Base-by-base conservation (phyloP, 768 basidiomycete species). In the Tulasnella sp. region DNA sequence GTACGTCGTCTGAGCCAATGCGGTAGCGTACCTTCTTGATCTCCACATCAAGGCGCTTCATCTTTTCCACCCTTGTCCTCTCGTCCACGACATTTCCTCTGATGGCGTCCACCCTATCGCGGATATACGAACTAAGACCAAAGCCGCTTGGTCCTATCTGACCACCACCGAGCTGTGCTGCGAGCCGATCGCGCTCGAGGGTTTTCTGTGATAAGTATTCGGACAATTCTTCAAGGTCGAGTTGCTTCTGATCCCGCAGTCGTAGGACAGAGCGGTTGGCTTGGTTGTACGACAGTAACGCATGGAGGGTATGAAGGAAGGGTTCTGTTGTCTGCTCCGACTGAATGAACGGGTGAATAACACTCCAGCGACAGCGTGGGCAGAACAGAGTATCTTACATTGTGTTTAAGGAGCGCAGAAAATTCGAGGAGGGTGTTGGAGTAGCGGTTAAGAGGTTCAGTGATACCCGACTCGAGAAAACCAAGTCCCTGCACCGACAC, bases 391-490 rank as follows among this genome's bases (percentile, higher is more conserved):
- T 15, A 38, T 5, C 34, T 21, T 72, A 91, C 93, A 65, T 81
- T 81, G 68, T 95, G 89, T 56, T 91, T 84, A 41, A 94, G 71
- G 21, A 95, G 73, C 0, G 91, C 86, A 2, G 94, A 96, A 69
- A 97, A 97, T 70, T 98, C 94, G 38, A 97, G 78, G 56, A 99
- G 76, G 1, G 92, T 93, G 69, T 95, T 94, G 29, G 95, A 96
- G 66, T 98, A 98, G 69, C 95, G 86, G 68, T 95, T 95, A 65
- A 99, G 75, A 0, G 92, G 94, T 68, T 99, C 96, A 48, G 96
- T 99, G 65, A 99, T 99, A 41, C 96, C 96, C 64, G 89, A 91
- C 72, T 99, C 96, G 64, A 99, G 80, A 74, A 97, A 98, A 65
- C 95, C 96, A 62, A 99, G 80, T 52, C 94, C 95, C 70, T 98